These are phyloP conservation scores for Stenocarpella maydis DNA, from an alignment of 2,329 filamentous ascomycete genomes.

Conservation along the genomic window DNA sequence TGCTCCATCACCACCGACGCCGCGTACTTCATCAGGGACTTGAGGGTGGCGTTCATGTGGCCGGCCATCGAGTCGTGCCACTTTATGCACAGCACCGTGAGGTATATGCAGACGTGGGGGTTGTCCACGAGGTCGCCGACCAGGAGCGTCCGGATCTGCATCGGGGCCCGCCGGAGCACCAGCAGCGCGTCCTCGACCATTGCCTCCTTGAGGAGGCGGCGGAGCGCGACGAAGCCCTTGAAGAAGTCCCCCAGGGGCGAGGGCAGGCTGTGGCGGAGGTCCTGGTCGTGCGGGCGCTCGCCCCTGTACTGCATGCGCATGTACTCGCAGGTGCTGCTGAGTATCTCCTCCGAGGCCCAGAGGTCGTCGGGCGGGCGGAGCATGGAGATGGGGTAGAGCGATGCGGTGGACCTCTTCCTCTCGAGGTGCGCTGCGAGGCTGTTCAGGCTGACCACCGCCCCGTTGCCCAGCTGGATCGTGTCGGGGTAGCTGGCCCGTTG, in stretches of 20 bases:
- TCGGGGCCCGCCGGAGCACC: neutral
- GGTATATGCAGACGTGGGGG: neutral
- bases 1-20: neutral
- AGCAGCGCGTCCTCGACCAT: neutral
- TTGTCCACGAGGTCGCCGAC: neutral
- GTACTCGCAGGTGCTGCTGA: neutral
- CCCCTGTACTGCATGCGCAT: neutral
- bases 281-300: neutral
- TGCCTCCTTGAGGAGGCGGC: neutral
- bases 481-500: neutral
- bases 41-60: neutral
- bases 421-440: slow-evolving; percentile 3
- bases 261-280: neutral
- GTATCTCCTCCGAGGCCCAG: neutral
- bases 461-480: neutral
- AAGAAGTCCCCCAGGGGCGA: neutral
- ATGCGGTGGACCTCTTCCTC: neutral
- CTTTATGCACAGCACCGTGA: neutral
- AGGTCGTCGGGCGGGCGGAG: neutral
- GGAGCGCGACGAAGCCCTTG: neutral
- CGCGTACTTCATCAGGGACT: neutral
- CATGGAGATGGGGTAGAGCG: neutral
- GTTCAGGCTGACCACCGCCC: neutral
- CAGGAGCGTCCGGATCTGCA: neutral
- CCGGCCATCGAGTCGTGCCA: neutral